Evolutionary conservation across 306 rosid species (phyloP), one percentile per base, ranked within the genome.

Genomic region (Hippophae tibetana): DNA sequence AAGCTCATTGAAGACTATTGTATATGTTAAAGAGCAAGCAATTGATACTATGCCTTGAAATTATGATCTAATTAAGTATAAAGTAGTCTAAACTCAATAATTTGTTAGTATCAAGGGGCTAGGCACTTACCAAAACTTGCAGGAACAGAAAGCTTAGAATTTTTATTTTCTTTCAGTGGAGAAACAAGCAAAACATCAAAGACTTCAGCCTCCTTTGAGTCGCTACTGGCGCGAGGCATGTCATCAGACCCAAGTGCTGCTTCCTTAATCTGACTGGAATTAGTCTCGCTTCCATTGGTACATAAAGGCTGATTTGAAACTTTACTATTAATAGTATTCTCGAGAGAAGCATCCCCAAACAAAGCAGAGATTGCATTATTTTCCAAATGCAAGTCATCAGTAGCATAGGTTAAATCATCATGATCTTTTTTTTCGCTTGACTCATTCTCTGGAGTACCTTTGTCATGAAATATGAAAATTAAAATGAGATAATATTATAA

Each of bases 141-240:
- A 53, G 23, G 49, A 48, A 41, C 59, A 65, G 52, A 8, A 65
- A 54, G 44, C 54, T 63, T 5, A 13, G 43, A 50, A 63, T 12
- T 52, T n/a, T 18, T 38, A 5, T 59, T 42, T 6, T 6, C 38
- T 13, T n/a, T 51, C 67, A 40, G 12, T 12, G 56, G 13, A 7
- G 57, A 13, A 50, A 41, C n/a, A 62, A 62, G 13, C 41, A 25
- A 54, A 9, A 42, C 5, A 51, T 43, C 48, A 12, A 6, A 25
- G 6, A 13, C 60, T 14, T 5, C 62, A 56, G 7, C 52, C 10
- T 40, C 54, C 10, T 18, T 18, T 13, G 40, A 7, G 42, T 56
- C 26, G 38, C 40, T 47, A 41, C 54, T 14, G 12, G 9, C 44
- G 13, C 14, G 5, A 40, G 54, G 10, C 12, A 38, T 56, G 13